Conservation (phyloP, 1,139 yeast species). For the Lodderomyces theae region DNA sequence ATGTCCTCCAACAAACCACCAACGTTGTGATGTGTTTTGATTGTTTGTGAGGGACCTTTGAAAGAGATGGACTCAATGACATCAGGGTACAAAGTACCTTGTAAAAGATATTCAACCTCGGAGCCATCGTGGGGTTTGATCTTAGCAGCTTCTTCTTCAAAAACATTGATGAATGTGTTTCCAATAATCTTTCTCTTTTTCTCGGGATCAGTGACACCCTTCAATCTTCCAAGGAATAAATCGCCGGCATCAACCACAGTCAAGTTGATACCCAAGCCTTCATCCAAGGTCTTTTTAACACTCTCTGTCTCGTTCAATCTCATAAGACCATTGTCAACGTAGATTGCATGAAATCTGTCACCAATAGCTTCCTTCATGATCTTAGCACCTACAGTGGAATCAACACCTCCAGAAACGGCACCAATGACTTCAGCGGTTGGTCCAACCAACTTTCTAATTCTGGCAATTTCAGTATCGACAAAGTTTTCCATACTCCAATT, state of each 20-base stretch:
- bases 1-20: slow-evolving; percentile 97
- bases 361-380: slow-evolving; percentile 98
- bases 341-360: slow-evolving; percentile 96
- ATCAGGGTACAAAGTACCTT: slow-evolving; percentile 98
- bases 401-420: slow-evolving; percentile 99
- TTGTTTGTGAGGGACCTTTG: slow-evolving; percentile 99
- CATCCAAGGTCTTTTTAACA: slow-evolving; percentile 85
- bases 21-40: slow-evolving; percentile 98
- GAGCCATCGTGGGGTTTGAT: slow-evolving; percentile 88
- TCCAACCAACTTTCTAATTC: slow-evolving; percentile 89
- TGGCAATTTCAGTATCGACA: slow-evolving; percentile 90
- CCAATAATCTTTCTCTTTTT: slow-evolving; percentile 99
- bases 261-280: slow-evolving; percentile 90
- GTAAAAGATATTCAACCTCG: slow-evolving; percentile 88
- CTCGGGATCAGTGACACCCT: slow-evolving; percentile 97
- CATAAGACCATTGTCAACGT: slow-evolving; percentile 97
- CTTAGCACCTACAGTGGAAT: slow-evolving; percentile 98
- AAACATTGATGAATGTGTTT: slow-evolving; percentile 94
- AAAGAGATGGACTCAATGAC: slow-evolving; percentile 97
- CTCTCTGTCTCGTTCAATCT: slow-evolving; percentile 87
- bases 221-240: slow-evolving; percentile 77
- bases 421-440: slow-evolving; percentile 99
- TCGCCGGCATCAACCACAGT: slow-evolving; percentile 94
- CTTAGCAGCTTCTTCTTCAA: slow-evolving; percentile 92
- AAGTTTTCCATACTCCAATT: slow-evolving; percentile 99